Percentiles rank a stretch among this genome's conserved stretches.
phyloP scores from a whole-genome alignment of 768 basidiomycete species.

The Auricularia sp. region DNA sequence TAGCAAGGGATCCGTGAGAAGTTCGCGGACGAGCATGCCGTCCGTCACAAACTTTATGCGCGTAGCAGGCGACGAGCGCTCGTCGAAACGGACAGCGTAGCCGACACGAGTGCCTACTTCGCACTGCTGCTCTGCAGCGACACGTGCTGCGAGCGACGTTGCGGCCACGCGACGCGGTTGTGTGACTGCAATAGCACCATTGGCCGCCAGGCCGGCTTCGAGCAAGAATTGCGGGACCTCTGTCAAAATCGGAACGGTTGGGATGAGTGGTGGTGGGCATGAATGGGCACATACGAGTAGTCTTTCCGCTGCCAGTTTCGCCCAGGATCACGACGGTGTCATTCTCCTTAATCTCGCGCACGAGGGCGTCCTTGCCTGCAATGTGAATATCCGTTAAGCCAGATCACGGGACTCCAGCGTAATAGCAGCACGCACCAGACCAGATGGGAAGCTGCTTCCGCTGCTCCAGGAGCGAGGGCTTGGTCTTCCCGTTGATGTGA shows the following conservation, averaged over 20 bases:
- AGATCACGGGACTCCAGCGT: neutral
- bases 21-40: constrained; percentile 93
- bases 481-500: neutral
- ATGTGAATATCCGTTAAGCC: neutral
- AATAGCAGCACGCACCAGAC: constrained; percentile 40
- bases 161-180: constrained; percentile 95
- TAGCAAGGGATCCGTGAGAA: constrained; percentile 67
- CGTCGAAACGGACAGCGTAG: constrained; percentile 95
- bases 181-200: constrained; percentile 79
- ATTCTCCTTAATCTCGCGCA: constrained; percentile 63
- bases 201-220: constrained; percentile 63
- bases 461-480: constrained; percentile 44
- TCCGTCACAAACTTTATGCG: constrained; percentile 95
- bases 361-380: constrained; percentile 63
- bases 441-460: constrained; percentile 69
- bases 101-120: constrained; percentile 73
- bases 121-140: constrained; percentile 72
- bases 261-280: neutral
- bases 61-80: constrained; percentile 58
- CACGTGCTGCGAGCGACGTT: constrained; percentile 84
- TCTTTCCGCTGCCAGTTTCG: constrained; percentile 97
- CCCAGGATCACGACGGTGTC: constrained; percentile 86
- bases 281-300: constrained; percentile 69
- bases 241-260: constrained; percentile 23
- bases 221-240: constrained; percentile 95